These are phyloP conservation scores for Chenopodium quinoa DNA, from an alignment of 148 eudicot genomes.

Conservation along the genomic window DNA sequence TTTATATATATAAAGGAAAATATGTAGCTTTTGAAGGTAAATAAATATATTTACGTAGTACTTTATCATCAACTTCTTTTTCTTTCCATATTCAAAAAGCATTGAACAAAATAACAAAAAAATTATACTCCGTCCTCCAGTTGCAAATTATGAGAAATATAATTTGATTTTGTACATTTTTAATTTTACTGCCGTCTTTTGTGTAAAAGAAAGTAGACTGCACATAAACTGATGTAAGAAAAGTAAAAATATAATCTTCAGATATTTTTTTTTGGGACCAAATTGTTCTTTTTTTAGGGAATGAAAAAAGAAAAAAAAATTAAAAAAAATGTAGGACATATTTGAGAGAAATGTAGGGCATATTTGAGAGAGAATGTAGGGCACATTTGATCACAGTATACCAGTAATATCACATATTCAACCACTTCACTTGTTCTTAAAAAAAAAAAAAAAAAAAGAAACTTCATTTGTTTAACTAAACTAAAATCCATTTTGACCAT, in stretches of 20 bases:
- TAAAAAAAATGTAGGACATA: too few relatives aligned
- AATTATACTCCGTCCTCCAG: neutral
- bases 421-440: too few relatives aligned
- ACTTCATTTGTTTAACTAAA: too few relatives aligned
- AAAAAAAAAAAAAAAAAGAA: too few relatives aligned
- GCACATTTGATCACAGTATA: too few relatives aligned
- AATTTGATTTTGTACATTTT: neutral
- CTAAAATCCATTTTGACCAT: too few relatives aligned
- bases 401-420: too few relatives aligned
- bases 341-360: too few relatives aligned
- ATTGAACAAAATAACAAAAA: neutral
- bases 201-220: neutral
- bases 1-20: neutral
- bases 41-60: neutral
- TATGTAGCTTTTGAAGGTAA: neutral
- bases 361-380: too few relatives aligned
- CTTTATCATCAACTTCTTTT: neutral
- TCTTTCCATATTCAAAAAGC: neutral
- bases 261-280: neutral
- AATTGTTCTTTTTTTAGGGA: too few relatives aligned
- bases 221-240: neutral
- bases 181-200: neutral
- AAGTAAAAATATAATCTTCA: neutral
- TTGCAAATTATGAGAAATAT: neutral
- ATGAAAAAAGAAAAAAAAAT: too few relatives aligned